Percentiles rank a stretch among this genome's conserved stretches.
These are phyloP conservation scores for Claviceps africana DNA, from an alignment of 2,329 filamentous ascomycete species.

Conservation along the genomic window DNA sequence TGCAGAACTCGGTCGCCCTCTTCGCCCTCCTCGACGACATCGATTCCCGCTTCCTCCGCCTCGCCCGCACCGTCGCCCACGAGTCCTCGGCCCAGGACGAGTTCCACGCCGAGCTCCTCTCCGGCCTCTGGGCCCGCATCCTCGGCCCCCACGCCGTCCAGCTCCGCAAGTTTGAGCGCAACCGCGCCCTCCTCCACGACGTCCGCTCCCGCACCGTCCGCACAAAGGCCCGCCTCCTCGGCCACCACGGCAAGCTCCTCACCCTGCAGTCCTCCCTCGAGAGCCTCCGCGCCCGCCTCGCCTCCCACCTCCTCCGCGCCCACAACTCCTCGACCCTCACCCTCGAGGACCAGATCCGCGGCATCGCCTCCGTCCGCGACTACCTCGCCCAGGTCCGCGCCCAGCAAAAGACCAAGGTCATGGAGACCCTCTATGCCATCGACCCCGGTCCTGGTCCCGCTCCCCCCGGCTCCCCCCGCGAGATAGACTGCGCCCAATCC, in stretches of 20 bases:
- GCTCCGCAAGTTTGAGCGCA: constrained; percentile 85
- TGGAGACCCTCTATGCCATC: constrained; percentile 48
- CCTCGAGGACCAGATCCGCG: constrained; percentile 73
- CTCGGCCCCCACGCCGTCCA: constrained; percentile 61
- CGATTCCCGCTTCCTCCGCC: constrained; percentile 78
- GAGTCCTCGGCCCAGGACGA: constrained; percentile 73
- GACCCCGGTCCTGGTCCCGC: constrained; percentile 3
- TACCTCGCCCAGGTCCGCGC: constrained; percentile 65
- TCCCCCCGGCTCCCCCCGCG: neutral
- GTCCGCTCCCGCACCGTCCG: constrained; percentile 71
- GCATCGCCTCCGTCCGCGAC: constrained; percentile 64
- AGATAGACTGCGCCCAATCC: constrained; percentile 2
- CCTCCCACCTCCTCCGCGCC: constrained; percentile 67
- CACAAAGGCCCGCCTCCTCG: constrained; percentile 76
- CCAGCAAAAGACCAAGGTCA: constrained; percentile 67
- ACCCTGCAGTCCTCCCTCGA: constrained; percentile 79
- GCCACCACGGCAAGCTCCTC: constrained; percentile 73
- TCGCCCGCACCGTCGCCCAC: constrained; percentile 71
- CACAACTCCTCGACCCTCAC: constrained; percentile 54
- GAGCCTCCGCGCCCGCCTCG: constrained; percentile 66
- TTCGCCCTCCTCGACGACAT: constrained; percentile 87
- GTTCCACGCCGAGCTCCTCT: constrained; percentile 66
- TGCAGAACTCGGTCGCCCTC: constrained; percentile 64
- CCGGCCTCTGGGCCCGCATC: constrained; percentile 72
- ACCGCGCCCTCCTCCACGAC: constrained; percentile 62